phyloP scores from a whole-genome alignment of 2,329 filamentous ascomycete species.

The Stylonectria norvegica region DNA sequence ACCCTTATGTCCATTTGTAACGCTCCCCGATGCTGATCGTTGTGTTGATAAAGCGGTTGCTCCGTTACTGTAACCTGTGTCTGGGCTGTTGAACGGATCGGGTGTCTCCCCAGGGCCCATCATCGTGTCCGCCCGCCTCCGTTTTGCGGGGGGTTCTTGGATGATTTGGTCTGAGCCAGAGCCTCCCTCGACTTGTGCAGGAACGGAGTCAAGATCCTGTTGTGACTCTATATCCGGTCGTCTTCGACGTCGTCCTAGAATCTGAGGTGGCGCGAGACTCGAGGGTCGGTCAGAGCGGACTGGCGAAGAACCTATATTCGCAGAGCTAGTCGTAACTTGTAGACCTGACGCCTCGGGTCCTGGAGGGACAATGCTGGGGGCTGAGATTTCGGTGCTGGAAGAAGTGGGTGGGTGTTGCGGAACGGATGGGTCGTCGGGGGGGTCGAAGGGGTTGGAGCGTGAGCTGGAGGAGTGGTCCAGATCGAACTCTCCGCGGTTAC shows the following conservation, averaged over 20 bases:
- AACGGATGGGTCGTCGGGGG: constrained; percentile 63
- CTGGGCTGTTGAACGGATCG: constrained; percentile 55
- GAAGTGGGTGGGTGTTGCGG: constrained; percentile 50
- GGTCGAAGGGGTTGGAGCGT: constrained; percentile 32
- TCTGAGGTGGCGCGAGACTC: constrained; percentile 32
- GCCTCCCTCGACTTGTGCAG: constrained; percentile 15
- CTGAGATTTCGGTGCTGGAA: constrained; percentile 45
- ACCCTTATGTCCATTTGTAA: constrained; percentile 48
- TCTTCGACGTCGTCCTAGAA: constrained; percentile 57
- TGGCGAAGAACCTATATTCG: constrained; percentile 41
- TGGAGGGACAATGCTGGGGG: constrained; percentile 28
- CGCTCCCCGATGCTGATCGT: constrained; percentile 19
- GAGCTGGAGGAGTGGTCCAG: constrained; percentile 38
- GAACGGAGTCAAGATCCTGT: constrained; percentile 28
- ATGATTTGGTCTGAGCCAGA: constrained; percentile 16
- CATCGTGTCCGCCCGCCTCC: constrained; percentile 62
- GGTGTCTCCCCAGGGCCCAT: constrained; percentile 54
- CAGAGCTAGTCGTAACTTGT: constrained; percentile 30
- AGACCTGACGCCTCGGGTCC: constrained; percentile 16
- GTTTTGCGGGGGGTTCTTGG: constrained; percentile 33
- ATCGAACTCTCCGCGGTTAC: constrained; percentile 40
- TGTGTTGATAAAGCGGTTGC: constrained; percentile 35
- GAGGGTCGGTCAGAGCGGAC: constrained; percentile 23
- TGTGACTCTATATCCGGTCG: constrained; percentile 35
- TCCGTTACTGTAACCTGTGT: constrained; percentile 37